Conservation (phyloP, 2,329 filamentous ascomycete genomes). For the Exophiala dermatitidis region DNA sequence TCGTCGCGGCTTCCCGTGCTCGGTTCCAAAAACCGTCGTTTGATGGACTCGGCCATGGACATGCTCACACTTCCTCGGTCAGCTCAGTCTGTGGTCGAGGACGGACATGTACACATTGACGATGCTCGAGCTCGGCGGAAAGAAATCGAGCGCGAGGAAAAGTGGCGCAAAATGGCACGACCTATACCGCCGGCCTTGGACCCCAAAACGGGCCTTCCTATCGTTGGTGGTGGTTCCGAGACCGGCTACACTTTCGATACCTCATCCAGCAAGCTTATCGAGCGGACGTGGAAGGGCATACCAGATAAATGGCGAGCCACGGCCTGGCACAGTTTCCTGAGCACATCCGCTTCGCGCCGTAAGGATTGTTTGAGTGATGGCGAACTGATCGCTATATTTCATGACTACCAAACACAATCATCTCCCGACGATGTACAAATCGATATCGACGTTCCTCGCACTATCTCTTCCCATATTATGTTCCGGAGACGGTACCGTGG, state of each 20-base stretch:
- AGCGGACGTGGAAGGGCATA: slow-evolving; percentile 95
- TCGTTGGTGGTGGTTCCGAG: slow-evolving; percentile 41
- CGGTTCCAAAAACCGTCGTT: slow-evolving; percentile 38
- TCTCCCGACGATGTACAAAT: slow-evolving; percentile 94
- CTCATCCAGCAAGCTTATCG: slow-evolving; percentile 73
- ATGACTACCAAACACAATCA: slow-evolving; percentile 62
- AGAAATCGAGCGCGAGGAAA: slow-evolving; percentile 56
- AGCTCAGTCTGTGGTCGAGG: slow-evolving; percentile 40
- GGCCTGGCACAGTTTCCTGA: slow-evolving; percentile 91
- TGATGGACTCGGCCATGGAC: slow-evolving; percentile 55
- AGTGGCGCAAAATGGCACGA: slow-evolving; percentile 62
- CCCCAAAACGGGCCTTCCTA: slow-evolving; percentile 14
- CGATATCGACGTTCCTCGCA: slow-evolving; percentile 90
- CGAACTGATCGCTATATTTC: slow-evolving; percentile 64
- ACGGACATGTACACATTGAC: slow-evolving; percentile 32
- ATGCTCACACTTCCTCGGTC: slow-evolving; percentile 52
- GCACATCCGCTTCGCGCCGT: slow-evolving; percentile 62
- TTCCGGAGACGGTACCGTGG: slow-evolving; percentile 86
- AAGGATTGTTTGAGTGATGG: slow-evolving; percentile 58
- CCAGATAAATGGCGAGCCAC: slow-evolving; percentile 89
- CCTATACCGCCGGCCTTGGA: slow-evolving; percentile 39
- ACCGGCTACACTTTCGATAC: slow-evolving; percentile 68
- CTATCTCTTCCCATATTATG: slow-evolving; percentile 95
- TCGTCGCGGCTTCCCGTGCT: slow-evolving; percentile 44
- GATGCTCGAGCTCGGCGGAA: slow-evolving; percentile 36